phyloP scores from a whole-genome alignment of 768 basidiomycete species.

The Lepiota brunneoincarnata region DNA sequence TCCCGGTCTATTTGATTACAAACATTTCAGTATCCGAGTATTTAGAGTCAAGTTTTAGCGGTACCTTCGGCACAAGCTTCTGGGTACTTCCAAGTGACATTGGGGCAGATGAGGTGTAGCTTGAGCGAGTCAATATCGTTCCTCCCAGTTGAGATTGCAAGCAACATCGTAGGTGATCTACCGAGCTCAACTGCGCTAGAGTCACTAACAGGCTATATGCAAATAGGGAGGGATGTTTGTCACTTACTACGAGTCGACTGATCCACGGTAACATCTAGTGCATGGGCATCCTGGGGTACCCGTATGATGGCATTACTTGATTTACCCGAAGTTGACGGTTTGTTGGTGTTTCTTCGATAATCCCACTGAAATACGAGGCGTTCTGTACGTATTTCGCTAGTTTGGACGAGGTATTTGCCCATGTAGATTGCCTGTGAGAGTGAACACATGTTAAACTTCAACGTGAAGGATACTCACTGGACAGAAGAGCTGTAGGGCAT shows the following conservation, averaged over 20 bases:
- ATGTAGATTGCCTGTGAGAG: conserved; percentile 57
- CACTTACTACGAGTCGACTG: conserved; percentile 41
- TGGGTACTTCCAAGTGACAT: conserved; percentile 46
- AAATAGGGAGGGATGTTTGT: neutral
- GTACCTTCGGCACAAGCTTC: conserved; percentile 40
- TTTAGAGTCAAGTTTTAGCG: neutral
- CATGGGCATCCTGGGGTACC: conserved; percentile 60
- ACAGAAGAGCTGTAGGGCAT: conserved; percentile 59
- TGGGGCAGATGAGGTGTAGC: conserved; percentile 53
- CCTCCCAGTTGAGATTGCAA: conserved; percentile 64
- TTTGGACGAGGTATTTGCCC: conserved; percentile 69
- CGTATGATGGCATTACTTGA: conserved; percentile 39
- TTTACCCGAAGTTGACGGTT: conserved; percentile 24
- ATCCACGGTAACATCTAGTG: conserved; percentile 60
- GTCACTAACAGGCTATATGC: neutral
- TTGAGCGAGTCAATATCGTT: conserved; percentile 58
- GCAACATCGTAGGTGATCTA: conserved; percentile 46
- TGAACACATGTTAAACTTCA: conserved; percentile 3
- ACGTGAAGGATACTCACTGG: conserved; percentile 48
- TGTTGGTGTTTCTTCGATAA: conserved; percentile 39
- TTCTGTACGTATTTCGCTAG: conserved; percentile 63
- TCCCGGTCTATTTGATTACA: conserved; percentile 12
- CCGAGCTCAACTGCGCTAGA: conserved; percentile 60
- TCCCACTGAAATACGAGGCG: conserved; percentile 67
- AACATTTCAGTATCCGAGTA: neutral